phyloP scores from a whole-genome alignment of 2,329 filamentous ascomycete species.

The Cercospora sojina region DNA sequence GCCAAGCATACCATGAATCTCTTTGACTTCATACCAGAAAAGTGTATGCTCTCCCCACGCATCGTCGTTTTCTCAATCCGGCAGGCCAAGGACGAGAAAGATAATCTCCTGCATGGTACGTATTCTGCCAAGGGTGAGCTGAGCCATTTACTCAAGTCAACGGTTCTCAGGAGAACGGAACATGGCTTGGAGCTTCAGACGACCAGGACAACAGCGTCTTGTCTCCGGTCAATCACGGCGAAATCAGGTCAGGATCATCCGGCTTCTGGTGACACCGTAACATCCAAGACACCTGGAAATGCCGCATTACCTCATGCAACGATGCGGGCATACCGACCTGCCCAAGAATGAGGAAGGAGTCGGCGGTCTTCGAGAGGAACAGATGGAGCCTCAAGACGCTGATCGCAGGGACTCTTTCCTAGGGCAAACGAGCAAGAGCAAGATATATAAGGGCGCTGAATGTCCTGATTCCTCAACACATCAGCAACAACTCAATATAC shows the following conservation, averaged over 20 bases:
- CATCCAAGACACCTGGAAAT: neutral
- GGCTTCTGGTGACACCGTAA: neutral
- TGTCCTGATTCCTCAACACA: neutral
- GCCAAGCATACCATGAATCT: constrained; percentile 1
- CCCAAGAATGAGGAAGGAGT: neutral
- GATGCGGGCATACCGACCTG: neutral
- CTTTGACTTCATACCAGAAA: neutral
- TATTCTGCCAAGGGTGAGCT: neutral
- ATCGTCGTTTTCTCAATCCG: neutral
- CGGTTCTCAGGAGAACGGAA: neutral
- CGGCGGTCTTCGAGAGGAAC: neutral
- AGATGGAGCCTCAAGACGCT: neutral
- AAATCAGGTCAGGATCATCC: neutral
- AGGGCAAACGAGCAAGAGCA: neutral
- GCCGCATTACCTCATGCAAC: neutral
- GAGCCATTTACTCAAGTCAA: neutral
- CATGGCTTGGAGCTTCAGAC: neutral
- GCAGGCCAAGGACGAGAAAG: neutral
- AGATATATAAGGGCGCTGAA: neutral
- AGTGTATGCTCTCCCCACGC: neutral
- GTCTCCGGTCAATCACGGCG: neutral
- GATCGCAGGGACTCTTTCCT: neutral
- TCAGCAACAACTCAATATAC: neutral
- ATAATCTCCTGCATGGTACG: neutral
- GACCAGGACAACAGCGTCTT: neutral